phyloP scores from a whole-genome alignment of 306 rosid genomes.

The Medicago ruthenica region DNA sequence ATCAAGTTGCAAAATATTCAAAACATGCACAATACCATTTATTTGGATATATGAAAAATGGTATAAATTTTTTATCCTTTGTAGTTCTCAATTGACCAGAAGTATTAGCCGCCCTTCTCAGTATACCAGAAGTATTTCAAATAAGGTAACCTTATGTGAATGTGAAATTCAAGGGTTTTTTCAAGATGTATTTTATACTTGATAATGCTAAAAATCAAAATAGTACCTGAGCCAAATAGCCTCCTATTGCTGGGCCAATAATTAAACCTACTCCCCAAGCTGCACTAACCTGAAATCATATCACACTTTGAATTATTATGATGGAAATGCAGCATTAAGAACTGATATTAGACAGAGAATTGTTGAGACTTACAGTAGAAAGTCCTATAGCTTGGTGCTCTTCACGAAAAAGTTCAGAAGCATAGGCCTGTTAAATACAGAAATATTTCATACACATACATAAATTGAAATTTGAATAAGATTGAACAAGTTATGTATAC shows the following conservation, averaged over 20 bases:
- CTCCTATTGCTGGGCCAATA: slow-evolving; percentile 92
- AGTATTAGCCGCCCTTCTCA: no score
- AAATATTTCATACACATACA: slow-evolving; percentile 20
- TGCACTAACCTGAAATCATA: slow-evolving; percentile 67
- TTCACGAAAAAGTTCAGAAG: slow-evolving; percentile 66
- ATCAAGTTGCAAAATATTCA: not conserved
- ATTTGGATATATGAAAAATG: no score
- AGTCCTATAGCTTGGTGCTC: slow-evolving; percentile 83
- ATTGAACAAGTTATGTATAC: no score
- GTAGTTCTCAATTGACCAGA: no score
- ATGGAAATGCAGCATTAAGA: not conserved
- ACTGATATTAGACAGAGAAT: not conserved
- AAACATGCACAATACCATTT: not conserved
- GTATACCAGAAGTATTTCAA: no score
- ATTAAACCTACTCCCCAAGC: slow-evolving; percentile 83
- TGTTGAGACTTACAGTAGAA: slow-evolving; percentile 67
- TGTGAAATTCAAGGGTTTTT: slow-evolving; percentile 7
- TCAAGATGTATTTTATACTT: not conserved
- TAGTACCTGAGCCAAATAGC: slow-evolving; percentile 84
- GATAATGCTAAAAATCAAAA: slow-evolving; percentile 8
- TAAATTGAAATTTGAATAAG: not conserved
- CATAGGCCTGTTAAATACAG: slow-evolving; percentile 71
- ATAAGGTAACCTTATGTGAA: no score
- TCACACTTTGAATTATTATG: slow-evolving; percentile 29
- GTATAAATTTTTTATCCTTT: no score